Conservation (phyloP, 2,329 filamentous ascomycete genomes). For the Corinectria fuckeliana region DNA sequence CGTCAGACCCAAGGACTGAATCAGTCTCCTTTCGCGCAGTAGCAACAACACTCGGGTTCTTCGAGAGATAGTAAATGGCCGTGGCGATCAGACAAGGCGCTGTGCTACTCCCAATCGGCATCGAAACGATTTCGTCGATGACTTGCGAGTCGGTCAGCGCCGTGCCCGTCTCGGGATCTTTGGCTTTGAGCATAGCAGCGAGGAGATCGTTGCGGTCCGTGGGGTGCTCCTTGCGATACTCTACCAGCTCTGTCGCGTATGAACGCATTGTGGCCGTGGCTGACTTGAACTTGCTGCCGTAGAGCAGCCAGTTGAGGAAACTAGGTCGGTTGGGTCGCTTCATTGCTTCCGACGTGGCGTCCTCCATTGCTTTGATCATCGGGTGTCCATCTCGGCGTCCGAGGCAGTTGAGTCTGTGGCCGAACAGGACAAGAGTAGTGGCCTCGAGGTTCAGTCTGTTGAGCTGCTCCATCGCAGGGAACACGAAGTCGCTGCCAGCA, state of each 20-base stretch:
- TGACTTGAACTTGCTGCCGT: constrained; percentile 59
- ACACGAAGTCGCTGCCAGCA: constrained; percentile 44
- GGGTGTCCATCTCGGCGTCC: constrained; percentile 55
- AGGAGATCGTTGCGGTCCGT: constrained; percentile 66
- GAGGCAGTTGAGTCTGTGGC: constrained; percentile 56
- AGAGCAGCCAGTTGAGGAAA: constrained; percentile 59
- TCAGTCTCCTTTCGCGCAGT: constrained; percentile 62
- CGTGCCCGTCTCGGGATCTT: constrained; percentile 67
- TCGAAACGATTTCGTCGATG: constrained; percentile 72
- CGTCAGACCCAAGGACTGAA: constrained; percentile 53
- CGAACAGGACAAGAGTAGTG: constrained; percentile 57
- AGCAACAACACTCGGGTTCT: constrained; percentile 55
- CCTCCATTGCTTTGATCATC: constrained; percentile 61
- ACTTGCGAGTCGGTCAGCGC: constrained; percentile 64
- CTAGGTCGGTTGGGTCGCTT: constrained; percentile 59
- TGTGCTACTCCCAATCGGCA: constrained; percentile 65
- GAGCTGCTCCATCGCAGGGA: constrained; percentile 57
- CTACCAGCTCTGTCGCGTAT: constrained; percentile 63
- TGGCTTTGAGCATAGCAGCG: constrained; percentile 62
- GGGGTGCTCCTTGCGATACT: constrained; percentile 60
- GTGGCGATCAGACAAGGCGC: constrained; percentile 53
- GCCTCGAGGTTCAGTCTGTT: constrained; percentile 61
- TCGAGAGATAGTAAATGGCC: constrained; percentile 57
- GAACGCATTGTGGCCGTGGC: constrained; percentile 61
- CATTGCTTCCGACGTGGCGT: constrained; percentile 61